Evolutionary conservation across 2,329 filamentous ascomycete genomes (phyloP).

Genomic region (Apiospora hydei): DNA sequence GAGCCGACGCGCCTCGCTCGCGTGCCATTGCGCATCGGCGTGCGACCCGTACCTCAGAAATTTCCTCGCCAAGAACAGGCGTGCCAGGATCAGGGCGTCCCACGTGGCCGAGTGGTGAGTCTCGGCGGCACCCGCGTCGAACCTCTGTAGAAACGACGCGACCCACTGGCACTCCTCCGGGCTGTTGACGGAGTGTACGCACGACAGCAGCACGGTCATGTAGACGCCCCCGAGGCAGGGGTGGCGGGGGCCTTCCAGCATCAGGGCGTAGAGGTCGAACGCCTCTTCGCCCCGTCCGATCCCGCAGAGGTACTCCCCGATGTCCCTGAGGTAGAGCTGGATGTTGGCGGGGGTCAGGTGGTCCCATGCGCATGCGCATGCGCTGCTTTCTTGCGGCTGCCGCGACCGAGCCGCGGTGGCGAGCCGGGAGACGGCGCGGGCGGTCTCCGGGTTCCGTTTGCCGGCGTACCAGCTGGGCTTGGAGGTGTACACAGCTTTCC

Average conservation of each 20-base stretch:
- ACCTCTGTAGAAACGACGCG: background rate
- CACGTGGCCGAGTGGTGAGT: background rate
- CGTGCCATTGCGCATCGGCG: too few species aligned
- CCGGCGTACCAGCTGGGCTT: background rate
- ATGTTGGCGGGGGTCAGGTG: background rate
- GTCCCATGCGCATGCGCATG: too few species aligned
- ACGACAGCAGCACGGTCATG: background rate
- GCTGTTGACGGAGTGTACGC: background rate
- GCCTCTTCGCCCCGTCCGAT: background rate
- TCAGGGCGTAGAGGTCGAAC: background rate
- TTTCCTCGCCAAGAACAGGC: too few species aligned
- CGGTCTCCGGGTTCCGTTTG: too few species aligned
- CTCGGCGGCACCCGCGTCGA: too few species aligned
- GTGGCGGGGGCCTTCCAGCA: background rate
- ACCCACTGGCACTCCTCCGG: background rate
- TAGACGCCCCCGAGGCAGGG: background rate
- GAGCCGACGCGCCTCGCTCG: too few species aligned
- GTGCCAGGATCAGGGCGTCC: background rate
- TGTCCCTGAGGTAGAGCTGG: background rate
- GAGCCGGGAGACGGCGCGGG: too few species aligned
- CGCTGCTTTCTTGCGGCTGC: background rate
- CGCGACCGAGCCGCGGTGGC: too few species aligned
- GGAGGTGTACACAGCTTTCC: too few species aligned
- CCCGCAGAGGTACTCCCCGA: background rate
- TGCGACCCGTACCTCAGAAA: too few species aligned